Evolutionary conservation across 2,329 filamentous ascomycete genomes (phyloP), one percentile per base, ranked within the genome.

Genomic region (Lanzia echinophila): DNA sequence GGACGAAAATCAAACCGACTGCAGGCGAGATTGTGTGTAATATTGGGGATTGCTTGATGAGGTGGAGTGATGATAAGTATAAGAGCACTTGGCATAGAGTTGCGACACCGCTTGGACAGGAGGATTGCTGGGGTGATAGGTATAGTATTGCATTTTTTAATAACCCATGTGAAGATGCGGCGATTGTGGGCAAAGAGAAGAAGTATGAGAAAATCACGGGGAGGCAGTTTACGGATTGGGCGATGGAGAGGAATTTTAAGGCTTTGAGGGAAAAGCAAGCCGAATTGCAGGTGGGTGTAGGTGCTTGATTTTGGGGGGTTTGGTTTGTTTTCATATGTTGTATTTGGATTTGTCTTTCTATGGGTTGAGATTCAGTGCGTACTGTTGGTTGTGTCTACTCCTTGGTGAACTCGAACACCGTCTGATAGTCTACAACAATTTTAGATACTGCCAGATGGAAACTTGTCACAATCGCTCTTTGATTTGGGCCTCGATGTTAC

Each of bases 141-240:
- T 86, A 83, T 65, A 83, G 79, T 64, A 81, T 86, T 64, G 82
- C 82, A 7, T 86, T 79, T 61, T 85, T 85, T 68, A 85, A 84
- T 59, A 82, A 85, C 69, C 81, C 82, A 0, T 78, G 76, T 64
- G 76, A 73, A 53, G 77, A 82, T 65, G 75, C 75, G 10, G 63
- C 72, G 58, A 82, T 85, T 38, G 81, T 84, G 63, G 83, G 82
- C 0, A 81, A 79, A 2, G 47, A 69, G 63, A 82, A 82, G 0
- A 81, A 79, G 2, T 47, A 69, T 67, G 76, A 79, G 2, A 64
- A 74, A 54, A 73, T 85, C 13, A 84, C 80, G 0, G 82, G 81
- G 2, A 75, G 75, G 50, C 73, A 85, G 64, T 85, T 86, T 60
- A 84, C 78, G 13, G 65, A 73, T 33, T 74, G 71, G 32, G 79